A percentile compares a stretch with the other conserved stretches of the same genome.
Conservation (phyloP, 129 eudicot species). For the sunflower (Helianthus annuus) region DNA sequence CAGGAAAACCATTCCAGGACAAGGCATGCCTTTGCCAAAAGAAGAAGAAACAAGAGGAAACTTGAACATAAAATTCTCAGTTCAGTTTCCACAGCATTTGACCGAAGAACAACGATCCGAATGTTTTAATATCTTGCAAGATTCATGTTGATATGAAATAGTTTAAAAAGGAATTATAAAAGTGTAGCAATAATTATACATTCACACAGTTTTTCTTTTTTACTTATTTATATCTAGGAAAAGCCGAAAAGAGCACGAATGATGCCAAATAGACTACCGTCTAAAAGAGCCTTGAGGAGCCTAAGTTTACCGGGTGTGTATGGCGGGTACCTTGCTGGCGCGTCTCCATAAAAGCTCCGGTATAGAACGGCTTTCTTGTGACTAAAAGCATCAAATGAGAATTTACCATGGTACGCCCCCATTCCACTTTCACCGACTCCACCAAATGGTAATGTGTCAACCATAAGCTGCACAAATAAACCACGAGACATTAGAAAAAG, state of each 20-base stretch:
- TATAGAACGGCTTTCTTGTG: conserved; percentile 79
- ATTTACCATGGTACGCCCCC: conserved; percentile 90
- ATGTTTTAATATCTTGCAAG: conserved; percentile 44
- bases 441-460: conserved; percentile 75
- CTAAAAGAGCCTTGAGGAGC: conserved; percentile 68
- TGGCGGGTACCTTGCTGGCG: conserved; percentile 83
- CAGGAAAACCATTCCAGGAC: conserved; percentile 44
- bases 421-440: conserved; percentile 91
- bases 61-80: conserved; percentile 50
- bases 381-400: conserved; percentile 85
- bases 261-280: conserved; percentile 58
- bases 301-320: conserved; percentile 69
- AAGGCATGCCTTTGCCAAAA: conserved; percentile 60
- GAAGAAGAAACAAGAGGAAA: conserved; percentile 57
- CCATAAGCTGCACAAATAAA: conserved; percentile 58
- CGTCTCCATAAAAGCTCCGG: conserved; percentile 66
- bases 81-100: conserved; percentile 52
- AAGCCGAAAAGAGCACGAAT: conserved; percentile 72
- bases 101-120: conserved; percentile 47
- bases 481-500: background rate
- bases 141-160: conserved; percentile 30
- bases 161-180: background rate
- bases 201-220: conserved; percentile 11
- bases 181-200: conserved; percentile 12
- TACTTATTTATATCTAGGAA: conserved; percentile 25